Base-by-base conservation (phyloP, 2,329 filamentous ascomycete species). In the Balansia obtecta region DNA sequence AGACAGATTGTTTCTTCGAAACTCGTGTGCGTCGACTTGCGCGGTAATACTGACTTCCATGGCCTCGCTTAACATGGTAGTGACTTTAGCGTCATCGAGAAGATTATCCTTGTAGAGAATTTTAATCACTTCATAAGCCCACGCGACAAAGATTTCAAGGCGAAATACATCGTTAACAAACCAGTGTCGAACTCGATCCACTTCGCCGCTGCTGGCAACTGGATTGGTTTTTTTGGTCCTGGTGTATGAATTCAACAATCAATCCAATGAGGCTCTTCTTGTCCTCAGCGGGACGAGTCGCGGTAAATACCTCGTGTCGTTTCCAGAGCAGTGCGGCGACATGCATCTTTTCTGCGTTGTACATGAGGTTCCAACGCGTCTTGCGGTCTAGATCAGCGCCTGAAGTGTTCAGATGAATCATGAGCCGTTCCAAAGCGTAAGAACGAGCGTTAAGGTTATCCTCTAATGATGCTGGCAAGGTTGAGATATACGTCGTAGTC, bases 261-360 rank as follows among this genome's bases (percentile, higher is more conserved):
- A 87, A 82, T 12, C 82, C 78, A 49, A 95, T 73, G 48, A 94
- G 73, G 4, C 83, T 85, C 61, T 81, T 81, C 60, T 84, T 82
- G 41, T 80, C 74, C 38, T 78, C 77, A 16, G 74, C 71, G 13
- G 78, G 71, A 10, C 79, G 77, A 47, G 72, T 73, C 48, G 77
- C 73, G 8, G 83, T 74, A 48, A 84, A 83, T 8, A 73, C 71
- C 61, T 95, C 86, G 60, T 95, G 88, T 49, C 80, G 74, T 54
- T 82, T 82, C 89, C 91, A 97, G 38, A 97, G 74, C 44, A 81
- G 75, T 53, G 79, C 76, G 16, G 88, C 88, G 37, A 89, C 86
- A 42, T 85, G 81, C 69, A 97, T 77, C 66, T 90, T 95, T 65
- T 98, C 93, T 0, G 91, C 91, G 60, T 91, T 83, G 74, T 83